A percentile compares a stretch with the other conserved stretches of the same genome.
These are phyloP conservation scores for Penicillium angulare DNA, from an alignment of 495 filamentous ascomycete species.

Conservation along the genomic window DNA sequence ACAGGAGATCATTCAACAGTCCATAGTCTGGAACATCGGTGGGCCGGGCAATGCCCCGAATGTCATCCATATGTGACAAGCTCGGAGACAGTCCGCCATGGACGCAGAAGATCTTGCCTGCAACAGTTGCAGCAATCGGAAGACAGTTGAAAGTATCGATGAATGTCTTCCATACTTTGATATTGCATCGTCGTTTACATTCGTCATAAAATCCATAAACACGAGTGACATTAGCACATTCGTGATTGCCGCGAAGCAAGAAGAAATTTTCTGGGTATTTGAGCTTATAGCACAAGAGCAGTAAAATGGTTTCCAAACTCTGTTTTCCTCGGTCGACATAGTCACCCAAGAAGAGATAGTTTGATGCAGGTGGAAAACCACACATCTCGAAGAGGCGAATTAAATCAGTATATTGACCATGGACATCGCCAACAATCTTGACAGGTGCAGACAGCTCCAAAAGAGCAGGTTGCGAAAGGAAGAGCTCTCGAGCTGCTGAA, in stretches of 20 bases:
- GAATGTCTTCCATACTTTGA: slow-evolving; percentile 99
- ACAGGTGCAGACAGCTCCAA: slow-evolving; percentile 93
- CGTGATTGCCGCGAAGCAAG: slow-evolving; percentile 92
- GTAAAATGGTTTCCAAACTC: slow-evolving; percentile 92
- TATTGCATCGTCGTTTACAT: slow-evolving; percentile 94
- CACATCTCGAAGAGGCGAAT: slow-evolving; percentile 99
- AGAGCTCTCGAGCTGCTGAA: slow-evolving; percentile 78
- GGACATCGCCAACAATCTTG: slow-evolving; percentile 98
- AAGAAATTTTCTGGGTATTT: slow-evolving; percentile 99
- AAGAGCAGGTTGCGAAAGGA: slow-evolving; percentile 88
- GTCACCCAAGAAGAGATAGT: slow-evolving; percentile 95
- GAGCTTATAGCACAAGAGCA: slow-evolving; percentile 96
- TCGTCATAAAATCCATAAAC: slow-evolving; percentile 99
- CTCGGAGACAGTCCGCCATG: slow-evolving; percentile 94
- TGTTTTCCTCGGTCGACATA: slow-evolving; percentile 99
- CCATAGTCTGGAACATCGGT: slow-evolving; percentile 99
- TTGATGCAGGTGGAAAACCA: slow-evolving; percentile 89
- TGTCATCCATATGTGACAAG: slow-evolving; percentile 96
- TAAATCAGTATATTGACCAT: slow-evolving; percentile 96
- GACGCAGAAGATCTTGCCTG: slow-evolving; percentile 98
- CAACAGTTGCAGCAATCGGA: slow-evolving; percentile 94
- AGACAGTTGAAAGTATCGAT: slow-evolving; percentile 97
- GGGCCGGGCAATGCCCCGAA: slow-evolving; percentile 89
- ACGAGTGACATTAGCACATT: slow-evolving; percentile 96
- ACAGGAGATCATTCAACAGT: slow-evolving; percentile 91